Percentiles rank a stretch among this genome's conserved stretches.
Conservation (phyloP, 805 yeast genomes). For the Ogataea nitratoaversa region DNA sequence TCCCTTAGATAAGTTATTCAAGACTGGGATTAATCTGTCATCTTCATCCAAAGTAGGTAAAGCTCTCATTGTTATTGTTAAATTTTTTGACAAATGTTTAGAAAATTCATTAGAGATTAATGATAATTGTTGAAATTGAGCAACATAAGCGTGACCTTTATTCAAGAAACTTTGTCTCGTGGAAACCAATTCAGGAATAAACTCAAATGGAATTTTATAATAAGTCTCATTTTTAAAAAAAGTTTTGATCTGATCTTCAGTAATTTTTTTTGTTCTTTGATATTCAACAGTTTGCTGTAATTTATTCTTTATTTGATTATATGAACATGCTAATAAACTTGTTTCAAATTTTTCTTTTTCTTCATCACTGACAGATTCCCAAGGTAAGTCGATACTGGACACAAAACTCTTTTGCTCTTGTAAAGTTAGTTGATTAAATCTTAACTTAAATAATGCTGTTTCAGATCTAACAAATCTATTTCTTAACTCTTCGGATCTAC, state of each 20-base stretch:
- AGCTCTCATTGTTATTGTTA: conserved; percentile 68
- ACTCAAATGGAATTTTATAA: conserved; percentile 84
- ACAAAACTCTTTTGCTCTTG: conserved; percentile 71
- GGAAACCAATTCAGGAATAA: conserved; percentile 72
- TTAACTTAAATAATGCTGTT: conserved; percentile 62
- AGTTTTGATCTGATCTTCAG: conserved; percentile 48
- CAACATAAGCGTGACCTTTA: conserved; percentile 78
- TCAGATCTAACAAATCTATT: conserved; percentile 77
- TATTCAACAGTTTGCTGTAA: conserved; percentile 31
- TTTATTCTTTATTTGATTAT: conserved; percentile 36
- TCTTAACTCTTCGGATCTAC: conserved; percentile 80
- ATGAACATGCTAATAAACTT: conserved; percentile 52
- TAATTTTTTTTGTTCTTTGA: conserved; percentile 30
- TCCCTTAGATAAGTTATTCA: conserved; percentile 72
- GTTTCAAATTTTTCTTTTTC: conserved; percentile 53
- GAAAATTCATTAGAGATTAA: conserved; percentile 68
- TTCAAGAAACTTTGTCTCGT: conserved; percentile 64
- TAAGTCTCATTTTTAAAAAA: conserved; percentile 59
- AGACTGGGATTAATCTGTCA: conserved; percentile 79
- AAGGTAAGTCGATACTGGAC: conserved; percentile 57
- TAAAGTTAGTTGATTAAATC: conserved; percentile 61
- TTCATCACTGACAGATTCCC: conserved; percentile 61
- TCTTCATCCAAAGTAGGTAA: conserved; percentile 88
- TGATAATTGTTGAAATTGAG: conserved; percentile 72
- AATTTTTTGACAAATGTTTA: conserved; percentile 42